Conservation (phyloP, 2,329 filamentous ascomycete species). For the Trichoderma sp. region DNA sequence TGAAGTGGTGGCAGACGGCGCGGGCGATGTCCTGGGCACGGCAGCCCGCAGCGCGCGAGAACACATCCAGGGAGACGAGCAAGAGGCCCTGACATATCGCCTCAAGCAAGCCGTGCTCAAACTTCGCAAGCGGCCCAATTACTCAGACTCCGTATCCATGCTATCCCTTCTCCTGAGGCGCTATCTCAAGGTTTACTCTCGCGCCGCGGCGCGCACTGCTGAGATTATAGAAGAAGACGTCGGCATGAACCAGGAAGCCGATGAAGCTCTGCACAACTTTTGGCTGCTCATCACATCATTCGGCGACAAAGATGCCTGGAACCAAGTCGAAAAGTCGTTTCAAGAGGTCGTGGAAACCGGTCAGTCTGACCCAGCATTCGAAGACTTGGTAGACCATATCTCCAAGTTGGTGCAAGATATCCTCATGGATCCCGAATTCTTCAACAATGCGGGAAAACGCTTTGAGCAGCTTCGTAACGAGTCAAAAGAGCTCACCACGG, state of each 20-base stretch:
- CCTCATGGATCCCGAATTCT: constrained; percentile 81
- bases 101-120: constrained; percentile 74
- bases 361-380: constrained; percentile 76
- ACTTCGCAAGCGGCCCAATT: constrained; percentile 74
- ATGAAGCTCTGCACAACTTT: constrained; percentile 73
- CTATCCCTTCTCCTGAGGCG: constrained; percentile 72
- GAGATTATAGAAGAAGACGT: constrained; percentile 67
- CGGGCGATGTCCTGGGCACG: constrained; percentile 52
- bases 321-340: constrained; percentile 66
- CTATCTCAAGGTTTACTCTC: constrained; percentile 76
- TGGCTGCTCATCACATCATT: constrained; percentile 80
- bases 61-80: constrained; percentile 70
- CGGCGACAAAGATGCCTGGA: constrained; percentile 71
- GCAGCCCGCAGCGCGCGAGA: constrained; percentile 69
- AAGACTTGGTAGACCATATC: constrained; percentile 70
- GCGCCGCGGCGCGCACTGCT: constrained; percentile 64
- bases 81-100: constrained; percentile 68
- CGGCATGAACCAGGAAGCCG: constrained; percentile 69
- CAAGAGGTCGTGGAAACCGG: constrained; percentile 70
- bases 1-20: constrained; percentile 51
- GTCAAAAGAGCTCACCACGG: constrained; percentile 61
- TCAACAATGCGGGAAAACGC: constrained; percentile 65
- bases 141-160: constrained; percentile 80
- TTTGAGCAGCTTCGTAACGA: constrained; percentile 51
- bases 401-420: constrained; percentile 75